These are phyloP conservation scores for Neofusicoccum sp. DNA, from an alignment of 2,329 filamentous ascomycete species.

Conservation along the genomic window DNA sequence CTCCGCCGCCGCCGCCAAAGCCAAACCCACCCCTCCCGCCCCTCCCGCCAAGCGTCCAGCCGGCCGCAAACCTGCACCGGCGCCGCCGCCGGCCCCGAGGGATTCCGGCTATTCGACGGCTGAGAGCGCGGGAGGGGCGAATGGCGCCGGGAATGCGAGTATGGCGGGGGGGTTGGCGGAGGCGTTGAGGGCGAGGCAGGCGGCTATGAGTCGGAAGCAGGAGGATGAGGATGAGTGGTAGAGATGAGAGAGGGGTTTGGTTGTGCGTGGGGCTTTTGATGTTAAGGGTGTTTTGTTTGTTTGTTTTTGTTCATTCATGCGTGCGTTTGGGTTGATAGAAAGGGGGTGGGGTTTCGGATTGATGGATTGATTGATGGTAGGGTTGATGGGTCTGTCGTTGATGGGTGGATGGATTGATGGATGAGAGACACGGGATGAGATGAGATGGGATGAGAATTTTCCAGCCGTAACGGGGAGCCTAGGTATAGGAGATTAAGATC, in stretches of 20 bases:
- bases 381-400: neutral
- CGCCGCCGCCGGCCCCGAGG: constrained; percentile 63
- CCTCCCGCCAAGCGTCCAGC: constrained; percentile 79
- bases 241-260: neutral
- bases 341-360: neutral
- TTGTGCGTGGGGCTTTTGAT: neutral
- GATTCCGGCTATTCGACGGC: constrained; percentile 56
- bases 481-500: neutral
- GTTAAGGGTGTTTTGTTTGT: too few relatives aligned
- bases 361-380: neutral
- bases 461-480: too few relatives aligned
- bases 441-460: neutral
- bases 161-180: constrained; percentile 52
- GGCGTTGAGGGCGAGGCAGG: constrained; percentile 49
- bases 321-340: neutral
- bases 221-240: constrained; percentile 40
- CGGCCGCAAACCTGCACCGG: constrained; percentile 64
- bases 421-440: neutral
- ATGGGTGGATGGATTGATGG: neutral
- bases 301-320: neutral
- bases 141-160: constrained; percentile 36
- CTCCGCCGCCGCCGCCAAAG: constrained; percentile 31
- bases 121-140: constrained; percentile 19
- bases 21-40: constrained; percentile 64
- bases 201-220: constrained; percentile 45